Percentiles rank a stretch among this genome's conserved stretches.
Conservation (phyloP, 305 asterid genomes). For the Galium porrigens region DNA sequence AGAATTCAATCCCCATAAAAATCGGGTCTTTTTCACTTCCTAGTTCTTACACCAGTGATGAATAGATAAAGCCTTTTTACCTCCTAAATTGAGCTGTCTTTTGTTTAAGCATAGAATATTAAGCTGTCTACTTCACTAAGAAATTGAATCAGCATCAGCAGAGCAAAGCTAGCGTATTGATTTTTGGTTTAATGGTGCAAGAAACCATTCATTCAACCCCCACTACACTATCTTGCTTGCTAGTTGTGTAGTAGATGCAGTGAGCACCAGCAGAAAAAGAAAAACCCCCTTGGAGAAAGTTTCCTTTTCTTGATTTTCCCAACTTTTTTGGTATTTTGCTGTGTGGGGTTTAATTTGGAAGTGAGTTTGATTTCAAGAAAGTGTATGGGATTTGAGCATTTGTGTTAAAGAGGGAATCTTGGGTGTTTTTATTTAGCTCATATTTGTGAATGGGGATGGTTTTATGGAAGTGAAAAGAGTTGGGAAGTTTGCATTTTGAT, state of each 20-base stretch:
- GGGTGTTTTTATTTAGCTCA: background rate
- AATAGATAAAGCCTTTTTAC: background rate
- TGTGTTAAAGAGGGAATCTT: background rate
- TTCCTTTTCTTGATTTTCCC: background rate
- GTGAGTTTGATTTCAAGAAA: background rate
- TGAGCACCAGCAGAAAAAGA: background rate
- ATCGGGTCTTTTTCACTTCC: background rate
- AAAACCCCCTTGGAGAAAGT: conserved; percentile 10
- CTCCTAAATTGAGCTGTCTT: conserved; percentile 12
- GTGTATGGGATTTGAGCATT: background rate
- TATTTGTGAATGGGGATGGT: background rate
- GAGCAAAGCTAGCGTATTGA: conserved; percentile 4
- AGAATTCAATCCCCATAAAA: background rate
- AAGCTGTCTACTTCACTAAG: conserved; percentile 2
- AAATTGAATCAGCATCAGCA: background rate
- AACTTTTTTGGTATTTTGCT: background rate
- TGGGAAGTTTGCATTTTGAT: conserved; percentile 12
- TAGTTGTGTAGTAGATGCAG: background rate
- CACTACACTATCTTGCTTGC: background rate
- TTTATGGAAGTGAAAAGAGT: background rate
- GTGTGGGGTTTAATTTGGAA: conserved; percentile 7
- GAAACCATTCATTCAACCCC: conserved; percentile 7
- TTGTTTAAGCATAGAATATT: conserved; percentile 9
- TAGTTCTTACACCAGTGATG: background rate
- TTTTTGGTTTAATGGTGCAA: conserved; percentile 16